Evolutionary conservation across 164 flowering plant genomes (phyloP).

Genomic region (Vitis rotundifolia): DNA sequence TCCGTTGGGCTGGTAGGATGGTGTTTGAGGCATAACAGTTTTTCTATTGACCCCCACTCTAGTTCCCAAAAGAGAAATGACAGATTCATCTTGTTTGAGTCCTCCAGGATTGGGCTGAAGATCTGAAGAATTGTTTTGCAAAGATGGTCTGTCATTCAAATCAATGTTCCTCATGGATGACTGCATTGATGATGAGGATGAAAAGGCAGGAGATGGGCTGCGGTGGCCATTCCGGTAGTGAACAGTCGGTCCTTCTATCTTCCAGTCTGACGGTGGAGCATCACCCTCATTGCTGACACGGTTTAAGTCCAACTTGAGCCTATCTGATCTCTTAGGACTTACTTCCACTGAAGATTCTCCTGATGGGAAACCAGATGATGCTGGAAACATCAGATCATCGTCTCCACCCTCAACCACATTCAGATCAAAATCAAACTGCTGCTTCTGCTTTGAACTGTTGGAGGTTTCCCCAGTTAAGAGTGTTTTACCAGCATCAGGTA

Average conservation of each 20-base stretch:
- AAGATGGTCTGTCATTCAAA: slow-evolving; percentile 66
- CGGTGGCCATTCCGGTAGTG: slow-evolving; percentile 38
- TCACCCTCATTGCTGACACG: slow-evolving; percentile 55
- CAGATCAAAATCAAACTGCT: slow-evolving; percentile 62
- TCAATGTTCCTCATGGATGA: slow-evolving; percentile 64
- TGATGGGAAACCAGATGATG: slow-evolving; percentile 48
- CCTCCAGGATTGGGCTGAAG: slow-evolving; percentile 26
- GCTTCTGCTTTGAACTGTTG: slow-evolving; percentile 44
- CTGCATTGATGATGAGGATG: slow-evolving; percentile 72
- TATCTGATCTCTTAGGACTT: slow-evolving; percentile 59
- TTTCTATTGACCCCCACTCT: slow-evolving; percentile 53
- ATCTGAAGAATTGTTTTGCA: slow-evolving; percentile 37
- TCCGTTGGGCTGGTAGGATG: slow-evolving; percentile 42
- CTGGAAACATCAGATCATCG: slow-evolving; percentile 26
- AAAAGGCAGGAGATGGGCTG: slow-evolving; percentile 67
- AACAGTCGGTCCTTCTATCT: slow-evolving; percentile 30
- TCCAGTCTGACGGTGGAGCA: slow-evolving; percentile 39
- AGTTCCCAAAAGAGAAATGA: slow-evolving; percentile 72
- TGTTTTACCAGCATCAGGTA: slow-evolving; percentile 43
- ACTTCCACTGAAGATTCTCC: slow-evolving; percentile 63
- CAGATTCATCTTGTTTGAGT: slow-evolving; percentile 44
- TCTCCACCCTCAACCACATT: slow-evolving; percentile 64
- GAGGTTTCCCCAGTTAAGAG: slow-evolving; percentile 29
- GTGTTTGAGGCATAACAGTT: slow-evolving; percentile 35
- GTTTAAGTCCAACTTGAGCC: slow-evolving; percentile 68